Evolutionary conservation across 352 stramenopile genomes (phyloP).

Genomic region (Pythium vanterpoolii): DNA sequence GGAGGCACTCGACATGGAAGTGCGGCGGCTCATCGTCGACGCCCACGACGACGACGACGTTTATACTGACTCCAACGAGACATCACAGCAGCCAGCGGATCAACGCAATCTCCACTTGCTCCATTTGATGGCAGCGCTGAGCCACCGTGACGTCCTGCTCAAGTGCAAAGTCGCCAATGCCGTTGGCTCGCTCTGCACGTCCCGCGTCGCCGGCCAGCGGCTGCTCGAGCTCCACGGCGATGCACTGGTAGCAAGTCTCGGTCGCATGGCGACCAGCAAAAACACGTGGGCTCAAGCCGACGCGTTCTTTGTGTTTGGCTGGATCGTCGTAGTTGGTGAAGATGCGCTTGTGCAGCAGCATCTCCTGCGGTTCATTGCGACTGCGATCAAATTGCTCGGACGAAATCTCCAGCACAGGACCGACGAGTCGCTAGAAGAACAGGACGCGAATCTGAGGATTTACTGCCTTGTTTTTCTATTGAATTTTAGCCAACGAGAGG

Average conservation of each 20-base stretch:
- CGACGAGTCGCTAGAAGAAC: conserved; percentile 28
- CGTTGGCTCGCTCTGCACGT: conserved; percentile 69
- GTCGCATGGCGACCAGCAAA: conserved; percentile 59
- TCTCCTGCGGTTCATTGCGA: conserved; percentile 39
- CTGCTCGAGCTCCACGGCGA: conserved; percentile 47
- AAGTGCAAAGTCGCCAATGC: conserved; percentile 81
- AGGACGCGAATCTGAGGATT: conserved; percentile 62
- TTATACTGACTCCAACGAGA: background rate
- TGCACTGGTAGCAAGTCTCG: conserved; percentile 32
- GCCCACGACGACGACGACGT: background rate
- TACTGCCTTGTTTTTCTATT: conserved; percentile 74
- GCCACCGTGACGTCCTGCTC: conserved; percentile 59
- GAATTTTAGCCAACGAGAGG: conserved; percentile 65
- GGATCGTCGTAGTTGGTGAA: conserved; percentile 68
- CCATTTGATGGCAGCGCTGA: conserved; percentile 45
- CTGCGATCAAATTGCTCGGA: conserved; percentile 41
- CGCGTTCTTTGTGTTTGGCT: conserved; percentile 71
- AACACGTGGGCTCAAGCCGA: conserved; percentile 78
- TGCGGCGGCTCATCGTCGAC: conserved; percentile 51
- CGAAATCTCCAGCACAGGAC: conserved; percentile 28
- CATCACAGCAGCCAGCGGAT: no score
- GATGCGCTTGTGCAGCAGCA: conserved; percentile 32
- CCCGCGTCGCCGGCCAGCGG: conserved; percentile 60
- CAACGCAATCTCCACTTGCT: conserved; percentile 7
- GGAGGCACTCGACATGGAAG: conserved; percentile 72